Evolutionary conservation across 106 monocot species (phyloP).

Genomic region (Phalaenopsis aphrodite): DNA sequence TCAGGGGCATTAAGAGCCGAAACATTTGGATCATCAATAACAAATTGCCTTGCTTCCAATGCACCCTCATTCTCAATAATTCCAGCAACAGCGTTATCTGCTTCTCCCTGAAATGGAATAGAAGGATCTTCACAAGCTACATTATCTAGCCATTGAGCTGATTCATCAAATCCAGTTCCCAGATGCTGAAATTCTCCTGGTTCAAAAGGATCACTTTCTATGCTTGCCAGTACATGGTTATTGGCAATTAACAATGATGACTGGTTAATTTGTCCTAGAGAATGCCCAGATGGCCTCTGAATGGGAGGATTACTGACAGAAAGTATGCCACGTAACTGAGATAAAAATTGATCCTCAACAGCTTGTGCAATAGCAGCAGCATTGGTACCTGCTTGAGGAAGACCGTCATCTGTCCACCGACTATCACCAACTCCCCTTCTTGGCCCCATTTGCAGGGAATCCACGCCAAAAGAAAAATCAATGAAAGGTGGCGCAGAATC

Average conservation of each 20-base stretch:
- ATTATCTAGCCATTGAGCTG: slow-evolving; percentile 8
- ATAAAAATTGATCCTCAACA: slow-evolving; percentile 55
- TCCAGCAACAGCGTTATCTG: slow-evolving; percentile 19
- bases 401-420: slow-evolving; percentile 73
- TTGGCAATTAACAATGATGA: slow-evolving; percentile 13
- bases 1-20: slow-evolving; percentile 8
- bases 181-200: slow-evolving; percentile 19
- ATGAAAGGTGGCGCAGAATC: slow-evolving; percentile 43
- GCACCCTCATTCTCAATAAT: slow-evolving; percentile 14
- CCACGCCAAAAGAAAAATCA: slow-evolving; percentile 57
- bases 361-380: slow-evolving; percentile 68
- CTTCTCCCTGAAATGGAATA: slow-evolving; percentile 10
- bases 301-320: slow-evolving; percentile 18
- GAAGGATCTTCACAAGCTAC: slow-evolving; percentile 9
- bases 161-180: slow-evolving; percentile 6
- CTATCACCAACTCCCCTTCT: slow-evolving; percentile 60
- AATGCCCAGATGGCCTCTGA: slow-evolving; percentile 11
- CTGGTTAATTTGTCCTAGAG: slow-evolving; percentile 17
- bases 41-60: slow-evolving; percentile 10
- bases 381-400: slow-evolving; percentile 41
- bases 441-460: slow-evolving; percentile 39
- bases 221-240: slow-evolving; percentile 5
- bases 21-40: slow-evolving; percentile 16
- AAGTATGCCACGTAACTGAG: slow-evolving; percentile 28
- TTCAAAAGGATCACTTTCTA: slow-evolving; percentile 16